Evolutionary conservation across 768 basidiomycete genomes (phyloP), one percentile per base, ranked within the genome.

Genomic region (Sporobolomyces pararoseus): DNA sequence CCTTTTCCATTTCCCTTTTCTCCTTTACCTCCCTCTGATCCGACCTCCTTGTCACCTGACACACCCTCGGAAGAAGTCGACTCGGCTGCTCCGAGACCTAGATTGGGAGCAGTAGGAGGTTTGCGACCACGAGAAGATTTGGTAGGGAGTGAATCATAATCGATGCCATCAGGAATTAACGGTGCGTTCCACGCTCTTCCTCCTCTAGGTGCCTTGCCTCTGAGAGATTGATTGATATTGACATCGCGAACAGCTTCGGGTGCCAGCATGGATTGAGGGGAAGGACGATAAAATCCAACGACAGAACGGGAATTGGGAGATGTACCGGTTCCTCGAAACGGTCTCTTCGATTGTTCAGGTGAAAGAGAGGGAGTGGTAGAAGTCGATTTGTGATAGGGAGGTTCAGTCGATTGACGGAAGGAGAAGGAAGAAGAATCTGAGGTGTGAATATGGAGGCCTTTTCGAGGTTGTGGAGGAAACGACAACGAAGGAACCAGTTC

Each of bases 61-160:
- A n/a, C n/a, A n/a, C n/a, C n/a, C n/a, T n/a, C n/a, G n/a, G n/a
- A n/a, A n/a, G n/a, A n/a, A n/a, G n/a, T n/a, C 27, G 62, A 49
- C 25, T 68, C 63, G 5, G 6, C 37, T 5, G 27, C 71, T 23
- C 31, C 25, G n/a, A 16, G 2, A 21, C 16, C 72, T 34, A 34
- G 71, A 63, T 42, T 17, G 42, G 65, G 39, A 23, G 46, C 32
- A 29, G 47, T 55, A 0, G 66, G 65, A 6, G 76, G 75, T 3
- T 67, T 46, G 6, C 76, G 54, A 2, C 75, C 76, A 21, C 76
- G 49, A 6, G 68, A 71, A 13, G 57, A 35, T 54, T 75, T 75
- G 1, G 75, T 74, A 34, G 71, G 68, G 44, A 75, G 59, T 13
- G 1, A 2, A n/a, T 52, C 58, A 35, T 70, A 67, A 35, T 70